Conservation (phyloP, 768 basidiomycete genomes). For the Leccinum pellstonianum region DNA sequence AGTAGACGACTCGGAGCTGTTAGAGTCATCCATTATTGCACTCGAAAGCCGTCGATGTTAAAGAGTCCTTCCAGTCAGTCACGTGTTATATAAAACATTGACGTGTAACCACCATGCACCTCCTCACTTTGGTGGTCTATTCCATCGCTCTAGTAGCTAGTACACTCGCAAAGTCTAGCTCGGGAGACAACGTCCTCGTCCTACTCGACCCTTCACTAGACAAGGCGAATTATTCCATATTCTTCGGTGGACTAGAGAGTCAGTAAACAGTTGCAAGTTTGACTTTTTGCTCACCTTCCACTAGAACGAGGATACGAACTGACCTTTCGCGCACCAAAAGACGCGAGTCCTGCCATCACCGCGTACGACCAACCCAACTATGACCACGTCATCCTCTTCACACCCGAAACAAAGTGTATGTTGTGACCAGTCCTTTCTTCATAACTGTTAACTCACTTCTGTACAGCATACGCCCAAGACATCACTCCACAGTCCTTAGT, state of each 20-base stretch:
- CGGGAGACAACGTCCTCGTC: conserved; percentile 80
- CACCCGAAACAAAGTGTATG: conserved; percentile 82
- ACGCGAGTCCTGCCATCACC: conserved; percentile 60
- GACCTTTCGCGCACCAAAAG: conserved; percentile 83
- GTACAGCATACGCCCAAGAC: conserved; percentile 65
- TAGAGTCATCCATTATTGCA: conserved; percentile 37
- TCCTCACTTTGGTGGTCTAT: conserved; percentile 26
- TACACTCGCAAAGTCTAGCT: conserved; percentile 64
- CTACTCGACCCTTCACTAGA: conserved; percentile 73
- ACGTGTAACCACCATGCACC: conserved; percentile 25
- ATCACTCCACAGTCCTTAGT: conserved; percentile 82
- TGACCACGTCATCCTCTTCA: conserved; percentile 83
- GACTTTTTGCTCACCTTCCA: not conserved
- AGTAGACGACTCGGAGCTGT: conserved; percentile 34
- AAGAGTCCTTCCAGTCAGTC: not conserved
- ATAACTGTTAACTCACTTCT: not conserved
- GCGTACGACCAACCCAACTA: conserved; percentile 74
- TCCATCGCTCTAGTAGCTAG: conserved; percentile 29
- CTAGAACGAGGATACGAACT: conserved; percentile 81
- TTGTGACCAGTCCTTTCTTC: no score
- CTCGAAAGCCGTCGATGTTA: not conserved
- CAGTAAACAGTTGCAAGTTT: conserved; percentile 13
- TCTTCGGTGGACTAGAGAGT: conserved; percentile 82
- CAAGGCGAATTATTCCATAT: conserved; percentile 70
- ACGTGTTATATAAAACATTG: not conserved